A percentile compares a stretch with the other conserved stretches of the same genome.
These are phyloP conservation scores for Aspergillus conjunctus DNA, from an alignment of 495 filamentous ascomycete species.

Conservation along the genomic window DNA sequence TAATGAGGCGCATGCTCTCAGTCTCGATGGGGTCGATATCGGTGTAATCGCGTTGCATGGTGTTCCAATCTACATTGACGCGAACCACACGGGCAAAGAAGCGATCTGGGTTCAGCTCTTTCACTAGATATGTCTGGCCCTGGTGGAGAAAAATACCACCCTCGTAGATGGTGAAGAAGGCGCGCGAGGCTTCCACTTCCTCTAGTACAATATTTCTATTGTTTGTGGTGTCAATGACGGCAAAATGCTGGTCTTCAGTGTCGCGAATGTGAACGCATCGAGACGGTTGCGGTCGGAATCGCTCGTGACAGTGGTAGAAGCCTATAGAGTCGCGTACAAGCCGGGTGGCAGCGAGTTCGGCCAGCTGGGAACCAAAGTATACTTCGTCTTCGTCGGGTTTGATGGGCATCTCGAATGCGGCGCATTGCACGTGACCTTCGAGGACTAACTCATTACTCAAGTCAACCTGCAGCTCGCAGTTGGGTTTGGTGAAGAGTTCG, in stretches of 20 bases:
- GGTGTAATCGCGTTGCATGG: slow-evolving; percentile 89
- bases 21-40: slow-evolving; percentile 93
- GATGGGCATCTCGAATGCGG: slow-evolving; percentile 93
- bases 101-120: slow-evolving; percentile 79
- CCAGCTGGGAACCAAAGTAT: slow-evolving; percentile 80
- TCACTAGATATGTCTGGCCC: slow-evolving; percentile 86
- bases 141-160: slow-evolving; percentile 98
- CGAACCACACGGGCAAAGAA: slow-evolving; percentile 72
- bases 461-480: slow-evolving; percentile 85
- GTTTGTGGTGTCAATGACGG: slow-evolving; percentile 86
- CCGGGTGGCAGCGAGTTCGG: slow-evolving; percentile 71
- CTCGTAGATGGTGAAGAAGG: slow-evolving; percentile 95
- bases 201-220: slow-evolving; percentile 84
- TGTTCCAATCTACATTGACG: slow-evolving; percentile 96
- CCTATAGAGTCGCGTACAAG: slow-evolving; percentile 72
- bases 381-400: slow-evolving; percentile 67
- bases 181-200: slow-evolving; percentile 92
- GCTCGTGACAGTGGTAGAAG: slow-evolving; percentile 86
- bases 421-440: slow-evolving; percentile 94
- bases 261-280: slow-evolving; percentile 87
- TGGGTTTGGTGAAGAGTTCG: slow-evolving; percentile 93
- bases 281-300: slow-evolving; percentile 84
- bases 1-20: slow-evolving; percentile 74
- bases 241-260: slow-evolving; percentile 89
- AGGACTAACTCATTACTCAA: slow-evolving; percentile 86